Percentiles rank a stretch among this genome's conserved stretches.
Conservation (phyloP, 148 eudicot species). For the Limonium bicolor region DNA sequence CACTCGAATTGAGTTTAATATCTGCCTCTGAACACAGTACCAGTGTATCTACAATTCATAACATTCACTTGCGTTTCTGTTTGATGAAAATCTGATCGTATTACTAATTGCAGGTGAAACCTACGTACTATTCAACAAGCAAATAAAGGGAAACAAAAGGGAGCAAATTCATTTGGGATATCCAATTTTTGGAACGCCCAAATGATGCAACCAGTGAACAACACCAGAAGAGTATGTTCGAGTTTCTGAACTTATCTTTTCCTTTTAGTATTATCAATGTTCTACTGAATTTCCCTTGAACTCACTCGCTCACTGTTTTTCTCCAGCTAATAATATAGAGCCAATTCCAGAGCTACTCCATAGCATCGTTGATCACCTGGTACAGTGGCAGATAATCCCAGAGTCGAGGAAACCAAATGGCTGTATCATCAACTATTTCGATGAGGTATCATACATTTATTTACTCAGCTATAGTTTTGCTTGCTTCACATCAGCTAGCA, state of each 20-base stretch:
- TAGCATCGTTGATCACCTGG: constrained; percentile 64
- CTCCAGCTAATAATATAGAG: constrained; percentile 67
- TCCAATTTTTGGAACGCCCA: constrained; percentile 67
- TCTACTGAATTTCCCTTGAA: too few relatives aligned
- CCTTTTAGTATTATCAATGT: too few relatives aligned
- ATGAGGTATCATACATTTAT: constrained; percentile 80
- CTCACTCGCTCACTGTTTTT: too few relatives aligned
- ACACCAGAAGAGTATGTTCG: constrained; percentile 44
- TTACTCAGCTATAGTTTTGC: too few relatives aligned
- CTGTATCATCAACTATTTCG: constrained; percentile 84
- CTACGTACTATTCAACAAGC: constrained; percentile 74
- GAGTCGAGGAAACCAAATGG: constrained; percentile 77
- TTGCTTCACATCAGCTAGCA: constrained; percentile 5
- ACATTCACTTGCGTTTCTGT: neutral
- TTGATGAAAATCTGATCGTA: too few relatives aligned
- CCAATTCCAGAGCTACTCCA: constrained; percentile 77
- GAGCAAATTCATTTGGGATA: constrained; percentile 93
- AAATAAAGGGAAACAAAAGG: constrained; percentile 71
- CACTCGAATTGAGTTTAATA: too few relatives aligned
- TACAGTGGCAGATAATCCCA: constrained; percentile 73
- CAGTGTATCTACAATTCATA: too few relatives aligned
- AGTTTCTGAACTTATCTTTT: neutral
- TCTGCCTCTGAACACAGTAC: too few relatives aligned
- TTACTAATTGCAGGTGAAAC: constrained; percentile 55
- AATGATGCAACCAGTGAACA: constrained; percentile 39